Conservation (phyloP, 2,329 filamentous ascomycete genomes). For the Scopulariopsis brevicaulis region DNA sequence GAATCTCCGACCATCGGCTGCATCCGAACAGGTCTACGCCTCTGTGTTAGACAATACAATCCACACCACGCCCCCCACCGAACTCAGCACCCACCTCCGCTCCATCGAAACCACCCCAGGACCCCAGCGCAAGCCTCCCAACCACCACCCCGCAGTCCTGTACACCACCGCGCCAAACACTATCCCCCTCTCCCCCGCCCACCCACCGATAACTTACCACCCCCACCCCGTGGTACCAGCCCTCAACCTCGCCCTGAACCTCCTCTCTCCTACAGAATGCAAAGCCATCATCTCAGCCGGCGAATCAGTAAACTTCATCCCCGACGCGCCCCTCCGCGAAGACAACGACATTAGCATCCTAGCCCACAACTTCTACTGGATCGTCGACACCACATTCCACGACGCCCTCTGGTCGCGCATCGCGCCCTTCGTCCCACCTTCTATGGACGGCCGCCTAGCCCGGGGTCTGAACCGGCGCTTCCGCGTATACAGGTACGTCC, state of each 20-base stretch:
- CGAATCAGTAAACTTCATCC: conserved; percentile 53
- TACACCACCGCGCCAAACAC: conserved; percentile 49
- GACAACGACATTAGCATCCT: conserved; percentile 53
- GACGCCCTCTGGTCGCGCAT: conserved; percentile 53
- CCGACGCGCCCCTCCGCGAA: conserved; percentile 56
- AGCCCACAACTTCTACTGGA: conserved; percentile 67
- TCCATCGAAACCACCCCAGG: conserved; percentile 52
- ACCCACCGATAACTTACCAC: conserved; percentile 37
- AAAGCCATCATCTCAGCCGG: conserved; percentile 54
- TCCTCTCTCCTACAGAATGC: conserved; percentile 52
- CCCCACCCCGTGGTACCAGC: conserved; percentile 52
- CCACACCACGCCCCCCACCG: conserved; percentile 23
- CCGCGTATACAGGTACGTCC: conserved; percentile 61
- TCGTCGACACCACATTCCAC: conserved; percentile 52
- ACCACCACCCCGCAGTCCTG: conserved; percentile 54
- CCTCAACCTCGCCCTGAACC: conserved; percentile 45
- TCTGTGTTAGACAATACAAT: conserved; percentile 48
- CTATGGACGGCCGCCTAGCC: conserved; percentile 42
- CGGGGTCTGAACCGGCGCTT: conserved; percentile 59
- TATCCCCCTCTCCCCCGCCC: conserved; percentile 33
- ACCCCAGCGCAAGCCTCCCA: conserved; percentile 51
- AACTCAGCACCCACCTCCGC: conserved; percentile 31
- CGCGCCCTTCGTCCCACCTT: conserved; percentile 40
- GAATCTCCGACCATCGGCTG: conserved; percentile 37
- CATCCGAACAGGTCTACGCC: conserved; percentile 36